Conservation (phyloP, 202 grass and related monocot genomes). For the Brachypodium distachyon region DNA sequence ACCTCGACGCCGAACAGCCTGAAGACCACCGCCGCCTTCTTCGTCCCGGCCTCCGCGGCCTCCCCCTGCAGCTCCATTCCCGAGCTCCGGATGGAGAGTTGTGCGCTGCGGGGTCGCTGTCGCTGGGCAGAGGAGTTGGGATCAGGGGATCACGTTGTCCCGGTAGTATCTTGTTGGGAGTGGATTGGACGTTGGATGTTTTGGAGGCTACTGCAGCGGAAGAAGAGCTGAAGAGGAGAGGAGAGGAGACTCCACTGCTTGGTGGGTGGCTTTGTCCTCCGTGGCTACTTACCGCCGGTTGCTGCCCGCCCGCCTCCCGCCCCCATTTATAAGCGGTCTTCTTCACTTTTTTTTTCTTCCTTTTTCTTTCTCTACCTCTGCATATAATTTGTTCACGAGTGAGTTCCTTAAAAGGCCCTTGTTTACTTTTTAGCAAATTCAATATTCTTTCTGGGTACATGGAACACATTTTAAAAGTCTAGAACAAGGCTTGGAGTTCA, state of each 20-base stretch:
- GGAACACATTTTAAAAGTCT: too few relatives aligned
- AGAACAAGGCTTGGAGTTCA: too few relatives aligned
- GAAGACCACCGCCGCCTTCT: slow-evolving; percentile 23
- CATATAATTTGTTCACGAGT: neutral
- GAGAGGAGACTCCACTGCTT: neutral
- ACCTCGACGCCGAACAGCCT: slow-evolving; percentile 53
- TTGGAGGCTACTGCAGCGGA: slow-evolving; percentile 13
- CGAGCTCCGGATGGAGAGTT: neutral
- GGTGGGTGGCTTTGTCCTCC: slow-evolving; percentile 8
- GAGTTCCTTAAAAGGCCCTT: too few relatives aligned
- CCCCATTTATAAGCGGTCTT: neutral
- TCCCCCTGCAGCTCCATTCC: too few relatives aligned
- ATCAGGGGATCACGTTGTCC: neutral
- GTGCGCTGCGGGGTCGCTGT: slow-evolving; percentile 13
- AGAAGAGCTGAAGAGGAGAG: neutral
- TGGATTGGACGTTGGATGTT: slow-evolving; percentile 7
- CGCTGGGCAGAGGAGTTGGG: slow-evolving; percentile 1
- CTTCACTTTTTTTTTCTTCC: neutral
- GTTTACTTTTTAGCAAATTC: too few relatives aligned
- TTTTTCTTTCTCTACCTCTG: neutral
- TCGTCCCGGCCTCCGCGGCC: slow-evolving; percentile 4
- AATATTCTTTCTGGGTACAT: too few relatives aligned
- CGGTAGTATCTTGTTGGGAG: slow-evolving; percentile 1
- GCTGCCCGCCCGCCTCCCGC: neutral
- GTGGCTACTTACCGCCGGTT: neutral